Evolutionary conservation across 495 filamentous ascomycete genomes (phyloP).

Genomic region (Penicillium macrosclerotiorum): DNA sequence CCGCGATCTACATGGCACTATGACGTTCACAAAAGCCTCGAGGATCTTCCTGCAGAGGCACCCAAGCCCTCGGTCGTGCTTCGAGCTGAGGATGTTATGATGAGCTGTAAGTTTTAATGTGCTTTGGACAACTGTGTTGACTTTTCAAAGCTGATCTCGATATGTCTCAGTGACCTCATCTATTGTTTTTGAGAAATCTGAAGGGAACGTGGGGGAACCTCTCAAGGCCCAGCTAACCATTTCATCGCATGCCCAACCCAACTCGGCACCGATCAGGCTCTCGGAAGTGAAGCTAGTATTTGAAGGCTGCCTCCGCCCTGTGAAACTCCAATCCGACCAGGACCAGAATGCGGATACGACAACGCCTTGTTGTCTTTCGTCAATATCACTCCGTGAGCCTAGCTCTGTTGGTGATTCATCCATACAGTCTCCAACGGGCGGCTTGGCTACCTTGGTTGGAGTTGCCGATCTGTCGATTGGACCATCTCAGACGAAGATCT

Average conservation of each 20-base stretch:
- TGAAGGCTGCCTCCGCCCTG: slow-evolving; percentile 63
- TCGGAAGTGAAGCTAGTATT: slow-evolving; percentile 64
- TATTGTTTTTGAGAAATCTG: slow-evolving; percentile 68
- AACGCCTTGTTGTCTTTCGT: slow-evolving; percentile 24
- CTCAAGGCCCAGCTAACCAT: slow-evolving; percentile 71
- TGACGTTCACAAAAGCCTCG: slow-evolving; percentile 69
- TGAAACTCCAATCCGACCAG: slow-evolving; percentile 43
- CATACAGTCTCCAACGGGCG: slow-evolving; percentile 42
- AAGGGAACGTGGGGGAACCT: slow-evolving; percentile 82
- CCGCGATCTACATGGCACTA: slow-evolving; percentile 63
- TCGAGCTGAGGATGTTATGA: slow-evolving; percentile 63
- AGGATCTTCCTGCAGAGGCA: slow-evolving; percentile 47
- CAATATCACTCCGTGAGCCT: slow-evolving; percentile 35
- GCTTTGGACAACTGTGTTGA: background rate
- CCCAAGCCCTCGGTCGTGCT: slow-evolving; percentile 65
- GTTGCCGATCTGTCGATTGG: slow-evolving; percentile 64
- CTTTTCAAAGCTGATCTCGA: background rate
- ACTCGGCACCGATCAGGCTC: slow-evolving; percentile 62
- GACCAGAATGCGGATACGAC: slow-evolving; percentile 26
- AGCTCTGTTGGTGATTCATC: slow-evolving; percentile 27
- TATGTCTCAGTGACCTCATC: slow-evolving; percentile 54
- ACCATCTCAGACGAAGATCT: slow-evolving; percentile 67
- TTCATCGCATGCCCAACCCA: slow-evolving; percentile 62
- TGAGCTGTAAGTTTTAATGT: slow-evolving; percentile 54
- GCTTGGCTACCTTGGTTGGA: slow-evolving; percentile 46